Conservation (phyloP, 2,329 filamentous ascomycete genomes). For the Helicocarpus griseus region DNA sequence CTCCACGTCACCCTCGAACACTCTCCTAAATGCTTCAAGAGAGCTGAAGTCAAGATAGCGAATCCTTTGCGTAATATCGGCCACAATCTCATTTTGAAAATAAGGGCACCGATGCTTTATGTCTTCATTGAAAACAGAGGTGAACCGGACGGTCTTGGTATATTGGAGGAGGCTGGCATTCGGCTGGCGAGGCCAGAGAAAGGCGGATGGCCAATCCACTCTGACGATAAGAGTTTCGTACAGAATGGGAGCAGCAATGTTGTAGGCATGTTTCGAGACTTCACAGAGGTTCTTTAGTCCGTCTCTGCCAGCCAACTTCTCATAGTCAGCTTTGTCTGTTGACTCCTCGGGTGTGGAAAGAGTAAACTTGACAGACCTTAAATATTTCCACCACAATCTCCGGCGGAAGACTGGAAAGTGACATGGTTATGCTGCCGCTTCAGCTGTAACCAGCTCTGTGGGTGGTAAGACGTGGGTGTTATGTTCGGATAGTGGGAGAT, state of each 20-base stretch:
- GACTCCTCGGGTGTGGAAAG: background rate
- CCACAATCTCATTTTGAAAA: background rate
- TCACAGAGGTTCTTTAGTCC: constrained; percentile 2
- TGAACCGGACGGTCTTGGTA: background rate
- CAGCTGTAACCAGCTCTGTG: too few relatives aligned
- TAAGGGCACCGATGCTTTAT: background rate
- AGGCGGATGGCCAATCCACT: background rate
- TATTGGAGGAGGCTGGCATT: background rate
- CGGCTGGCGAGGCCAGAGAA: background rate
- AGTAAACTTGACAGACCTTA: background rate
- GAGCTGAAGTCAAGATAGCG: too few relatives aligned
- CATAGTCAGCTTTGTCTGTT: background rate
- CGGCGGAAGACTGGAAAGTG: background rate
- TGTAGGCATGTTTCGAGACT: background rate
- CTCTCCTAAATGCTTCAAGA: too few relatives aligned
- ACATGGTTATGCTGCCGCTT: too few relatives aligned
- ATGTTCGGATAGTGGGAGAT: too few relatives aligned
- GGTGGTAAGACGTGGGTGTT: too few relatives aligned
- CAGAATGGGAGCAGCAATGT: background rate
- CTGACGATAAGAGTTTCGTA: background rate
- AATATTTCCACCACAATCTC: background rate
- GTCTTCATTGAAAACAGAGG: background rate
- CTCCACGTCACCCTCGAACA: too few relatives aligned
- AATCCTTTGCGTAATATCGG: too few relatives aligned
- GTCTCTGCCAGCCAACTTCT: background rate